phyloP scores from a whole-genome alignment of 164 flowering plant species.

The Sextonia rubra region DNA sequence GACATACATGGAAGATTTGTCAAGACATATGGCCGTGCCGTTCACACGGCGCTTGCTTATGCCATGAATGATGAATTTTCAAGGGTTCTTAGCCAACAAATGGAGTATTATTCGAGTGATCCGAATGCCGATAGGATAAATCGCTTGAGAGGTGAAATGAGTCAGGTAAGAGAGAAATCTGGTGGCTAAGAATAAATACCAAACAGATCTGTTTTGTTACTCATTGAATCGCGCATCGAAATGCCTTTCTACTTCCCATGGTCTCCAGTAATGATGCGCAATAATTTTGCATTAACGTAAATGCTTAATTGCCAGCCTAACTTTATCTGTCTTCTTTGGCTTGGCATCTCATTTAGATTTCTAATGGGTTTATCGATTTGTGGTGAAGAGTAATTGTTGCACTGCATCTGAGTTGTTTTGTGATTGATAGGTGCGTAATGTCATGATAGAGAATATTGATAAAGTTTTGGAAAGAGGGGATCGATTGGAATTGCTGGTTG shows the following conservation, averaged over 20 bases:
- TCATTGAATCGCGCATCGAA: too few species aligned
- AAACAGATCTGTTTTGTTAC: neutral
- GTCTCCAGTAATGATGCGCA: neutral
- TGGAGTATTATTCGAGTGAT: constrained; percentile 74
- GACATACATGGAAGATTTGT: constrained; percentile 53
- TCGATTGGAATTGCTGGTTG: constrained; percentile 68
- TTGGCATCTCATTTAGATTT: neutral
- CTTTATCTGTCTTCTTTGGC: too few species aligned
- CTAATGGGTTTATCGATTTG: neutral
- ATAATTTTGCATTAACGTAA: too few species aligned
- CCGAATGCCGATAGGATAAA: constrained; percentile 86
- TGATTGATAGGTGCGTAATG: constrained; percentile 56
- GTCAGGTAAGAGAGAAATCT: constrained; percentile 41
- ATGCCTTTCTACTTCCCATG: neutral
- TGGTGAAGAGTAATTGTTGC: neutral
- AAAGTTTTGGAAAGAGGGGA: constrained; percentile 90
- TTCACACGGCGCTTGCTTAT: constrained; percentile 67
- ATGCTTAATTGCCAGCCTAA: too few species aligned
- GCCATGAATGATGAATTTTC: constrained; percentile 97
- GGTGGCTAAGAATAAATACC: neutral
- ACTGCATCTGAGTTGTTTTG: neutral
- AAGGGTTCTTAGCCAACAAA: constrained; percentile 74
- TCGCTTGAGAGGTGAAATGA: constrained; percentile 83
- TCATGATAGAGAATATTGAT: constrained; percentile 85
- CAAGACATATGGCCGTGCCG: constrained; percentile 71